Percentiles rank a stretch among this genome's conserved stretches.
Conservation (phyloP, 2,329 filamentous ascomycete genomes). For the Pseudopyrenochaeta lycopersici region DNA sequence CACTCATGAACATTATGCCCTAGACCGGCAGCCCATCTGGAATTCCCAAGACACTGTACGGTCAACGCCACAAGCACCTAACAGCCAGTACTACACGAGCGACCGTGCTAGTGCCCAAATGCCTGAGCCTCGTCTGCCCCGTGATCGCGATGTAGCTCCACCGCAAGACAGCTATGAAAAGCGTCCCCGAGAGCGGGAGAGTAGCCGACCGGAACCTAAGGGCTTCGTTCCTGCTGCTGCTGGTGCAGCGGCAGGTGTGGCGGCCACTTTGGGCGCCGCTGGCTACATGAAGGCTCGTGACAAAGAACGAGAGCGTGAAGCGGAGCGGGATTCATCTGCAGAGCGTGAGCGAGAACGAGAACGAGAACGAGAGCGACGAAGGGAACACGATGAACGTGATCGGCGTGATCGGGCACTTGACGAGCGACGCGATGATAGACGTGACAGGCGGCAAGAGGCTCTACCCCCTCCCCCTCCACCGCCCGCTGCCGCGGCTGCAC, state of each 20-base stretch:
- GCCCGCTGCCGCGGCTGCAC: constrained; percentile 10
- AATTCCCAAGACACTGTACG: constrained; percentile 25
- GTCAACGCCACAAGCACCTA: constrained; percentile 23
- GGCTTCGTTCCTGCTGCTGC: constrained; percentile 35
- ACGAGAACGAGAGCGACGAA: constrained; percentile 37
- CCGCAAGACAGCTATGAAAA: constrained; percentile 39
- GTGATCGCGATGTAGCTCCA: constrained; percentile 31
- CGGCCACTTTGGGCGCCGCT: constrained; percentile 40
- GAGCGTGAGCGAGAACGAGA: constrained; percentile 57
- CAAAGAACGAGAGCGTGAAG: constrained; percentile 50
- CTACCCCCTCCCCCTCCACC: constrained; percentile 23
- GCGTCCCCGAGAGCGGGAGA: constrained; percentile 43
- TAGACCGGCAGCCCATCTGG: constrained; percentile 48
- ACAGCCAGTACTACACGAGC: constrained; percentile 32
- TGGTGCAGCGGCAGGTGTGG: constrained; percentile 41
- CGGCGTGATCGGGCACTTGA: constrained; percentile 26
- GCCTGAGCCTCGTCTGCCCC: constrained; percentile 34
- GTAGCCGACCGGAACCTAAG: constrained; percentile 25
- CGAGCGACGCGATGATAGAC: constrained; percentile 26
- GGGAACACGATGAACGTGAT: constrained; percentile 41
- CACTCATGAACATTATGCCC: constrained; percentile 47
- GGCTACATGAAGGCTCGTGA: constrained; percentile 43
- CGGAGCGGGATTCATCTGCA: constrained; percentile 42
- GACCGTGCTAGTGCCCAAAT: constrained; percentile 35
- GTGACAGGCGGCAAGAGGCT: constrained; percentile 22